Evolutionary conservation across 2,329 filamentous ascomycete genomes (phyloP), one percentile per base, ranked within the genome.

Genomic region (Cladosporium halotolerans): DNA sequence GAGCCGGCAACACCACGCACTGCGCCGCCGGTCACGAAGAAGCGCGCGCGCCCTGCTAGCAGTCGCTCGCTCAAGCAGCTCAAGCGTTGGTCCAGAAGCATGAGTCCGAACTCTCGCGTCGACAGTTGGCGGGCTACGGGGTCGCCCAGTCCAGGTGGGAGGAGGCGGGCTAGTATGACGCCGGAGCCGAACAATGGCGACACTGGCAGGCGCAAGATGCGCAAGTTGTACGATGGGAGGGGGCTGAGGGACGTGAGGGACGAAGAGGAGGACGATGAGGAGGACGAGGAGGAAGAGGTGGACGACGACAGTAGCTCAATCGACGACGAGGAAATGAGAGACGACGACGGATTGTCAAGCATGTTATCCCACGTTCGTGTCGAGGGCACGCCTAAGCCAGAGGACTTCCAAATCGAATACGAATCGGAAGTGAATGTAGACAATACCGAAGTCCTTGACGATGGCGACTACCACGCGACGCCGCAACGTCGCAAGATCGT

Each of bases 71-170:
- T 58, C 16, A 50, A 55, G 3, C 51, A 63, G 19, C 40, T 58
- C 13, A 48, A 58, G 10, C 49, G 53, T 16, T 13, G 18, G 42
- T 16, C 58, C 58, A 49, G 56, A n/a, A 67, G 66, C 16, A 68
- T 69, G 65, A 72, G 66, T 47, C 69, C 69, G 1, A 52, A 58
- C 32, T 55, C 62, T 39, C 61, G 63, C 11, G 57, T 67, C 13
- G 58, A 57, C 19, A 59, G 54, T 40, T 64, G 63, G 63, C 52
- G 55, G 14, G 56, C 44, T 13, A 53, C 48, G 5, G 55, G 47
- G 23, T 52, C 53, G 5, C 18, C 51, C 8, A 45, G 19, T 4
- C 45, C 49, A 4, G 50, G 54, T 8, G 43, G 28, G 32, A 63
- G 60, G 49, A 60, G 60, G 45, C 62, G 62, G 58, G 43, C 55